These are phyloP conservation scores for Beauveria rudraprayagi DNA, from an alignment of 2,329 filamentous ascomycete genomes.

Conservation along the genomic window DNA sequence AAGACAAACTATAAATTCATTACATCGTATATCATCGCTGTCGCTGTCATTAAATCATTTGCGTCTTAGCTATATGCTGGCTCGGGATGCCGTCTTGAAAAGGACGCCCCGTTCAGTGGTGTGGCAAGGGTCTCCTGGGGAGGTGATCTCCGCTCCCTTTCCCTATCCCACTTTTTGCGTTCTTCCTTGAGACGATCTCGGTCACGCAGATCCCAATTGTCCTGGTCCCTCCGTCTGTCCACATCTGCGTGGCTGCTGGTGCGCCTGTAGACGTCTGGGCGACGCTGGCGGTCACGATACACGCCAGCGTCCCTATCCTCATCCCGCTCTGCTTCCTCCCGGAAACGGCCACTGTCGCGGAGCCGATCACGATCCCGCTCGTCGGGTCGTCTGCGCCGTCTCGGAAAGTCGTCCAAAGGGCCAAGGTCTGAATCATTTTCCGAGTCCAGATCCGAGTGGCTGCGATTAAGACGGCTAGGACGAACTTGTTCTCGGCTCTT, in stretches of 20 bases:
- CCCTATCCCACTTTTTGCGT: conserved; percentile 23
- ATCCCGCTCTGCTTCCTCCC: conserved; percentile 23
- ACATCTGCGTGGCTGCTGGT: conserved; percentile 44
- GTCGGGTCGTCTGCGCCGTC: conserved; percentile 25
- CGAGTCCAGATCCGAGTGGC: conserved; percentile 34
- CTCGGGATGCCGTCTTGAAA: conserved; percentile 30
- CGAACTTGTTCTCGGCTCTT: conserved; percentile 33
- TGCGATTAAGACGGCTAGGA: conserved; percentile 32
- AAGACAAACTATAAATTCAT: neutral
- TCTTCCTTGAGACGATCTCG: conserved; percentile 26
- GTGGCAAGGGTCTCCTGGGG: conserved; percentile 20
- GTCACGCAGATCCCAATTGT: conserved; percentile 25
- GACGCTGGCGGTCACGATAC: conserved; percentile 26
- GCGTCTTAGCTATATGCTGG: conserved; percentile 22
- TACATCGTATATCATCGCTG: neutral
- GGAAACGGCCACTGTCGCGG: conserved; percentile 24
- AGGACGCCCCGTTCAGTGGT: conserved; percentile 26
- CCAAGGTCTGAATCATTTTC: conserved; percentile 28
- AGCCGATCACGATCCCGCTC: conserved; percentile 31
- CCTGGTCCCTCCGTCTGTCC: conserved; percentile 32
- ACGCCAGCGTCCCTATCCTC: conserved; percentile 24
- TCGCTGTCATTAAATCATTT: conserved; percentile 6
- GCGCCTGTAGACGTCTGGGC: conserved; percentile 34
- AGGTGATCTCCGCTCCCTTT: conserved; percentile 24
- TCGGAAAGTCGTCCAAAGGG: conserved; percentile 24